Base-by-base conservation (phyloP, 352 stramenopile species). In the Thalassiosira sp. region DNA sequence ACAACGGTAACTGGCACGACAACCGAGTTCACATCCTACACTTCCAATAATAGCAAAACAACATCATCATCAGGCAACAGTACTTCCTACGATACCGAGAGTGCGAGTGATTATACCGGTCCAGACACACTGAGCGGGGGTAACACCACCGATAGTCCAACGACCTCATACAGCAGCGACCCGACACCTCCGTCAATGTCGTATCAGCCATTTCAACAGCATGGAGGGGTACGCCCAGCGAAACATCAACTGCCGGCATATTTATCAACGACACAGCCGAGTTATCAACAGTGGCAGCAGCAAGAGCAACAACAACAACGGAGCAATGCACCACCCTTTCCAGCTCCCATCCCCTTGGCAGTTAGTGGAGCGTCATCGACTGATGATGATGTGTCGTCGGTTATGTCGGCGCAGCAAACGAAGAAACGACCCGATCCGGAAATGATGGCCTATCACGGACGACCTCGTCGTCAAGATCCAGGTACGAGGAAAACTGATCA, bases 171-270 rank as follows among this genome's bases (percentile, higher is more conserved):
- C 49, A 7, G 24, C 25, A 45, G 25, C 18, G 52, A 61, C 8
- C 52, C 52, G 2, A 61, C 52, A 2, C 52, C 52, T 6, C 2
- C 24, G 5, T 2, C 1, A 10, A 43, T 45, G 27, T 8, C 16
- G 15, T 61, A 61, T 45, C 52, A 61, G 20, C 52, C 52, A 20
- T 61, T 18, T 45, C 25, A 45, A 15, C 52, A 61, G 27, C 45
- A 61, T 18, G 52, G 5, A 28, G 5, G 5, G 18, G 7, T 3
- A 16, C 20, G n/a, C 3, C 48, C 5, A 16, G 3, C 3, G 20
- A 5, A 2, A 16, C 2, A 10, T 5, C 20, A 52, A 13, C n/a
- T 15, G 20, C 43, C 43, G 13, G 20, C 20, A n/a, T n/a, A n/a
- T n/a, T n/a, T n/a, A n/a, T n/a, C n/a, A n/a, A n/a, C n/a, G n/a